Evolutionary conservation across 371 early-diverging fungal genomes (phyloP).

Genomic region (Apophysomyces variabilis): DNA sequence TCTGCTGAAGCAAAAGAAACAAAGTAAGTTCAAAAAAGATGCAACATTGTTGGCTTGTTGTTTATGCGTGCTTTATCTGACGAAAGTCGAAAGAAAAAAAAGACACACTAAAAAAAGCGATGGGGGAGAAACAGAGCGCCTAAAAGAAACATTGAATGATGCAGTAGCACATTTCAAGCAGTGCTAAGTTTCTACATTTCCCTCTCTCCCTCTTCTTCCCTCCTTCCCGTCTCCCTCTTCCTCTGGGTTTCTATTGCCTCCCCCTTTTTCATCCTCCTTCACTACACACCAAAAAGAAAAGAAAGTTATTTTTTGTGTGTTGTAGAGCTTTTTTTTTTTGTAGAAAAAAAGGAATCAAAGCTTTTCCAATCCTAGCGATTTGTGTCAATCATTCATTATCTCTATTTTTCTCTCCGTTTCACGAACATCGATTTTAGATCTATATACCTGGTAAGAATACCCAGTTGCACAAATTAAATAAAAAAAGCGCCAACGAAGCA

Average conservation of each 20-base stretch:
- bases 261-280: conserved; percentile 12
- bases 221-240: conserved; percentile 1
- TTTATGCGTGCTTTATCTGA: conserved; percentile 4
- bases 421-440: too few relatives aligned
- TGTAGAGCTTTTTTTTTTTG: neutral
- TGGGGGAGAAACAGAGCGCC: too few relatives aligned
- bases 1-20: neutral
- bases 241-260: neutral
- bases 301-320: too few relatives aligned
- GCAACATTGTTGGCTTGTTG: neutral
- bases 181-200: conserved; percentile 1
- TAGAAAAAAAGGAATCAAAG: neutral
- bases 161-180: neutral
- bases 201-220: conserved; percentile 2
- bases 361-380: too few relatives aligned
- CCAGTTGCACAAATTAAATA: too few relatives aligned
- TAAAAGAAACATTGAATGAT: neutral
- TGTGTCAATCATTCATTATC: too few relatives aligned
- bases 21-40: neutral
- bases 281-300: neutral
- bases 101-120: neutral
- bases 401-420: too few relatives aligned
- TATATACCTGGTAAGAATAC: neutral
- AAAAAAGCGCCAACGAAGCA: neutral
- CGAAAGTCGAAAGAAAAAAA: neutral